Conservation (phyloP, 2,329 filamentous ascomycete genomes). For the Calonectria hawksworthii region DNA sequence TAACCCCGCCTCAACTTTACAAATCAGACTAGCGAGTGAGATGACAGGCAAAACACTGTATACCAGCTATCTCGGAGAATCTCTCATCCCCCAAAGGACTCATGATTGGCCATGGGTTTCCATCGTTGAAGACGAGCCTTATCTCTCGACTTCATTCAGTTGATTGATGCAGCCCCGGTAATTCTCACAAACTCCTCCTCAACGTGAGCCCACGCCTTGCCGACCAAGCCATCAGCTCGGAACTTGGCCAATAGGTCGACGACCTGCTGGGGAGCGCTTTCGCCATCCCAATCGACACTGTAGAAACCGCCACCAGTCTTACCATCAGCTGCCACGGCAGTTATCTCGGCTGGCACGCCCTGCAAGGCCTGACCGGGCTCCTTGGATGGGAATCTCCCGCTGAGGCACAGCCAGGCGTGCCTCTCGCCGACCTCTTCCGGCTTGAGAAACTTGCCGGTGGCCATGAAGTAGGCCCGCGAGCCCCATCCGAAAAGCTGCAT, state of each 20-base stretch:
- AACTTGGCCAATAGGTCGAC: conserved; percentile 34
- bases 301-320: conserved; percentile 41
- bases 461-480: conserved; percentile 23
- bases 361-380: background rate
- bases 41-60: background rate
- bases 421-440: conserved; percentile 43
- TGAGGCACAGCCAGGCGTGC: conserved; percentile 42
- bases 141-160: background rate
- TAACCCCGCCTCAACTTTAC: background rate
- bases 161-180: conserved; percentile 18
- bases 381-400: conserved; percentile 35
- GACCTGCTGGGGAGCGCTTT: conserved; percentile 32
- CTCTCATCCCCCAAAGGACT: background rate
- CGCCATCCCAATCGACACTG: conserved; percentile 41
- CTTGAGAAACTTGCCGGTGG: conserved; percentile 30
- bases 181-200: conserved; percentile 43
- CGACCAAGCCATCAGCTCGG: conserved; percentile 34
- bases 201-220: conserved; percentile 40
- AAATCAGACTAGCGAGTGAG: background rate
- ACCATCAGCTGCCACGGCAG: conserved; percentile 38
- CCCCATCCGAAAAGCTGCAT: conserved; percentile 35
- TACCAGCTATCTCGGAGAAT: background rate
- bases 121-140: background rate
- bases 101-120: background rate
- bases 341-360: background rate